phyloP scores from a whole-genome alignment of 1,284 basidiomycete species.

The Rhodotorula glutinis region DNA sequence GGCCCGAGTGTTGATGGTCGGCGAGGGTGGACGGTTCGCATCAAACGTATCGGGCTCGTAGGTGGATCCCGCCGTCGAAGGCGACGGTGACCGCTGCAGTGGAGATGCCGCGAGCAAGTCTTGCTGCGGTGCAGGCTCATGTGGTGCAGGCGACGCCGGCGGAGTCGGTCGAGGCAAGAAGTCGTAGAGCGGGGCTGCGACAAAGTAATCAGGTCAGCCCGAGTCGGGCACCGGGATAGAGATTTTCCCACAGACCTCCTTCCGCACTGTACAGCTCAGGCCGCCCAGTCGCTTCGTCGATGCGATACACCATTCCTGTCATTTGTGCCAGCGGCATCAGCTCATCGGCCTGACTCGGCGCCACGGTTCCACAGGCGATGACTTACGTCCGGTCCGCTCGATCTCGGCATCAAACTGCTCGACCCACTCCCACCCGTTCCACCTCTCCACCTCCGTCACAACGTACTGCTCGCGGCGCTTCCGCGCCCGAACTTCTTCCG shows the following conservation, averaged over 20 bases:
- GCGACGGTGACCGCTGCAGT: neutral
- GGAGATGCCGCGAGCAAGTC: neutral
- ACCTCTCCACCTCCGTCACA: constrained; percentile 3
- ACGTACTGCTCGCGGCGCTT: constrained; percentile 3
- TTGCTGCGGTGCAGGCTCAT: neutral
- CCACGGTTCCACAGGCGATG: neutral
- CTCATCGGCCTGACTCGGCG: neutral
- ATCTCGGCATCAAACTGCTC: constrained; percentile 23
- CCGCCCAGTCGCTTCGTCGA: constrained; percentile 23
- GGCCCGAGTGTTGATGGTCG: constrained; percentile 82
- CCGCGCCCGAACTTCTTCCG: constrained; percentile 37
- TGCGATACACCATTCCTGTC: constrained; percentile 10
- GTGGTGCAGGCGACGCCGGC: neutral
- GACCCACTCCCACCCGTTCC: constrained; percentile 31
- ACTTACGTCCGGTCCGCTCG: constrained; percentile 8
- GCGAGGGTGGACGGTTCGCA: constrained; percentile 56
- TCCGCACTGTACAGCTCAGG: constrained; percentile 12
- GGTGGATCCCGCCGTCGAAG: neutral
- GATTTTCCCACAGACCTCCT: constrained; percentile 13
- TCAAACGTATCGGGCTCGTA: constrained; percentile 3
- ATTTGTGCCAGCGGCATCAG: neutral
- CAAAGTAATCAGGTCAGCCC: neutral
- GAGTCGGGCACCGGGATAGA: no score
- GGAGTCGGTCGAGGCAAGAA: constrained; percentile 18
- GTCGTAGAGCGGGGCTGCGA: constrained; percentile 22